Conservation (phyloP, 345 rosid species). For the Brassica cretica region DNA sequence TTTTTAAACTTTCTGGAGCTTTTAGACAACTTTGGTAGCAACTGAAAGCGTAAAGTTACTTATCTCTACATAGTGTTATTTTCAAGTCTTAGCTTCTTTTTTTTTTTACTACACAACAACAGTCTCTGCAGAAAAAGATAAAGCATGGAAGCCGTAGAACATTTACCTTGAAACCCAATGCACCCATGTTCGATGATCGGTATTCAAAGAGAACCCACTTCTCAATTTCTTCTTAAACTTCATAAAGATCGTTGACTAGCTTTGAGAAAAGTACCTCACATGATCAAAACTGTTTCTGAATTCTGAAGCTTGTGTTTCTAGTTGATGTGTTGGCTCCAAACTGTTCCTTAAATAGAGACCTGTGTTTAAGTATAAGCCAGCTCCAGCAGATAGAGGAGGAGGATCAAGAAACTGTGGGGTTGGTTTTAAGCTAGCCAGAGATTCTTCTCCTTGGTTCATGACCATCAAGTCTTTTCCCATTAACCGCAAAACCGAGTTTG, state of each 20-base stretch:
- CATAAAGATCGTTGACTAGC: conserved; percentile 22
- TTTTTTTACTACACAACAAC: conserved; percentile 26
- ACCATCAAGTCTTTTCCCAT: conserved; percentile 98
- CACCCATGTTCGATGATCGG: not conserved
- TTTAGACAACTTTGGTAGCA: conserved; percentile 31
- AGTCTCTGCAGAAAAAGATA: conserved; percentile 31
- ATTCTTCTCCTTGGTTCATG: conserved; percentile 74
- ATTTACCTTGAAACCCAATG: conserved; percentile 15
- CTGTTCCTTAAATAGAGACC: conserved; percentile 31
- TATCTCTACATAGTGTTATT: conserved; percentile 28
- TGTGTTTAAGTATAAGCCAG: conserved; percentile 31
- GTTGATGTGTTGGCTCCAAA: conserved; percentile 24
- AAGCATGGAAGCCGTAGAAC: conserved; percentile 21
- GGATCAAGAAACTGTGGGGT: conserved; percentile 44
- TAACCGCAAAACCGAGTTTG: conserved; percentile 75
- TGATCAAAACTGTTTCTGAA: conserved; percentile 39
- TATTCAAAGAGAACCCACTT: conserved; percentile 21
- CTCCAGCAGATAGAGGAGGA: conserved; percentile 32
- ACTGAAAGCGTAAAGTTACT: conserved; percentile 24
- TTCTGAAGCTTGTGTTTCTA: conserved; percentile 22
- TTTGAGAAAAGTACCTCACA: conserved; percentile 39
- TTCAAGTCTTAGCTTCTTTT: conserved; percentile 23
- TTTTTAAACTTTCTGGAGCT: not conserved
- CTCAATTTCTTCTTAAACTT: conserved; percentile 24
- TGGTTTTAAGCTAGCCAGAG: conserved; percentile 36